These are phyloP conservation scores for Boletus hoseneyae DNA, from an alignment of 1,284 basidiomycete species.

Conservation along the genomic window DNA sequence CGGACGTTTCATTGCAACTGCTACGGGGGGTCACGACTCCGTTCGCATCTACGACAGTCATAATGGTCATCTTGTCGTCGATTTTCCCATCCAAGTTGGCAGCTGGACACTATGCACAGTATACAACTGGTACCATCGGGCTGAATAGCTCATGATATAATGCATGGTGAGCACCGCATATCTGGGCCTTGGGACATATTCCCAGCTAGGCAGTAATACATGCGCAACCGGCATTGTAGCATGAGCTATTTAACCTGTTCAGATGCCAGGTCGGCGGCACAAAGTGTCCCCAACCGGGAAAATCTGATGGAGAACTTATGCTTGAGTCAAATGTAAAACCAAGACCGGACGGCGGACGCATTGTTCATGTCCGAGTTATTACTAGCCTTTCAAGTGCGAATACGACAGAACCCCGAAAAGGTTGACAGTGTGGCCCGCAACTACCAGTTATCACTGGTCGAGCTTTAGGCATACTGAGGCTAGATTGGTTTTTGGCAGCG, in stretches of 20 bases:
- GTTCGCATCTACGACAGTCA: no score
- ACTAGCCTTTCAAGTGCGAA: not conserved
- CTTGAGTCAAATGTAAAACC: no score
- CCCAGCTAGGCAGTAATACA: not conserved
- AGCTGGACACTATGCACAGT: no score
- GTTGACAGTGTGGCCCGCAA: no score
- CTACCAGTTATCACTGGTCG: no score
- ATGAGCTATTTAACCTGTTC: slow-evolving; percentile 11
- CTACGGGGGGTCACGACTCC: not conserved
- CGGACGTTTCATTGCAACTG: slow-evolving; percentile 8
- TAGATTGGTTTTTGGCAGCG: no score
- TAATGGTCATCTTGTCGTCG: not conserved
- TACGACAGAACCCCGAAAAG: not conserved
- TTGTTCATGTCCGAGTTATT: not conserved
- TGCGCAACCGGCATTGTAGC: slow-evolving; percentile 9
- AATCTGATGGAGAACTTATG: not conserved
- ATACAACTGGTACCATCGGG: not conserved
- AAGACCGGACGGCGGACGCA: not conserved
- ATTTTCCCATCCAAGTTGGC: slow-evolving; percentile 2
- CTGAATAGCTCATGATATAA: slow-evolving; percentile 18
- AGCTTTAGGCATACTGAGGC: no score
- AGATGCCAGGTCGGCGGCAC: not conserved
- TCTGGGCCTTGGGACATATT: not conserved
- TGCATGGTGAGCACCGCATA: slow-evolving; percentile 1
- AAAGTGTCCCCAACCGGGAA: no score